Evolutionary conservation across 805 yeast species (phyloP), one percentile per base, ranked within the genome.

Genomic region (Deakozyma indianensis): DNA sequence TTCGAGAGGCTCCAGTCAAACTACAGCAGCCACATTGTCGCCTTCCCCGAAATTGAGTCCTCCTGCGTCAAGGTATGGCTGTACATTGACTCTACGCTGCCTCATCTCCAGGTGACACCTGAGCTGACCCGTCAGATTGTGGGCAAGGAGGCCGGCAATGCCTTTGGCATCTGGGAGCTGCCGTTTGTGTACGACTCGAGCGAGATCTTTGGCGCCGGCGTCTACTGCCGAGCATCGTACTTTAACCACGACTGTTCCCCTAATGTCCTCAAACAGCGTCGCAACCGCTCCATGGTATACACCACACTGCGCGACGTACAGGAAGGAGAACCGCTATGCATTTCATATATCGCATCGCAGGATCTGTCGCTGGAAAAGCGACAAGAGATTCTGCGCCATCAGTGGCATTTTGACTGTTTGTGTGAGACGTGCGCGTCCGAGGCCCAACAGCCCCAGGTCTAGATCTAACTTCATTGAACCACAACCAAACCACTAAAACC

Each of bases 101-200:
- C 73, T 0, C 16, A 15, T 2, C n/a, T 21, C 27, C 2, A 53
- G 55, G 1, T 49, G 50, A 66, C 69, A 2, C 57, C 71, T 1
- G 58, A 58, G 1, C 49, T 49, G 3, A 58, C 78, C 16, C 62
- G 83, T 41, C 59, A 62, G 15, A 68, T 75, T 2, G 61, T 75
- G 43, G 85, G 84, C 1, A 62, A 70, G 35, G 80, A 78, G 51
- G 71, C 77, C 43, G 79, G 81, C 15, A 79, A 79, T 54, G 79
- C 84, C 0, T 79, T 79, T 58, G 85, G 85, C 1, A 75, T 78
- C 21, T 77, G 84, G 82, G 75, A 78, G 43, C 58, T 53, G 4
- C 59, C 65, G 15, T 51, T 62, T 2, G 59, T 51, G 4, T 61
- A 56, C 2, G 64, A 64, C 1, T 52, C 59, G 9, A 32, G 38